Percentiles rank a stretch among this genome's conserved stretches.
Evolutionary conservation across 192 early-diverging fungal species (phyloP).

Genomic region (Umbelopsis sp.): DNA sequence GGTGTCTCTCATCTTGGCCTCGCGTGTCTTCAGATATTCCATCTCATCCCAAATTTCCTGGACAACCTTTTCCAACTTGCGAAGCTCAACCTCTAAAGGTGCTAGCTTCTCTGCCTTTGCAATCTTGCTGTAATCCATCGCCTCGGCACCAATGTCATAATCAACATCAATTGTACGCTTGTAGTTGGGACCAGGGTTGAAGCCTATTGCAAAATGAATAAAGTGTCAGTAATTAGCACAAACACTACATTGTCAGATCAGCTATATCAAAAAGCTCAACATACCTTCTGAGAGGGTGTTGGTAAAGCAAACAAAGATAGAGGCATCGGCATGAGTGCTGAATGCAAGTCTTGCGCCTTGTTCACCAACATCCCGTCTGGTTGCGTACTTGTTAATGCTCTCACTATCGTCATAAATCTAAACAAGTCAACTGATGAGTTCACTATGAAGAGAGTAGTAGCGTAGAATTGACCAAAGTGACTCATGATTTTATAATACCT

Average conservation of each 20-base stretch:
- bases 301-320: slow-evolving; percentile 86
- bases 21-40: slow-evolving; percentile 80
- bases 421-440: background rate
- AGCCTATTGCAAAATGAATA: slow-evolving; percentile 35
- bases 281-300: slow-evolving; percentile 65
- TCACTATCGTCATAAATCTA: slow-evolving; percentile 76
- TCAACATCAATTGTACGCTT: slow-evolving; percentile 72
- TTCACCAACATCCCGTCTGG: slow-evolving; percentile 64
- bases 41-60: slow-evolving; percentile 84
- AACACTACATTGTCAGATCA: no score
- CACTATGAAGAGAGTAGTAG: background rate
- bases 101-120: slow-evolving; percentile 78
- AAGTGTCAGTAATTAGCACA: background rate
- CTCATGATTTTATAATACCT: slow-evolving; percentile 42
- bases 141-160: slow-evolving; percentile 85
- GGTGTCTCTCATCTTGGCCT: slow-evolving; percentile 82
- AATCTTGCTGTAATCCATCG: slow-evolving; percentile 71
- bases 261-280: background rate
- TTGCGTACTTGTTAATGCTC: slow-evolving; percentile 70
- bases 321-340: slow-evolving; percentile 83
- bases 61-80: slow-evolving; percentile 74
- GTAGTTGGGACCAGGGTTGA: slow-evolving; percentile 52
- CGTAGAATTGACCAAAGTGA: background rate
- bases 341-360: slow-evolving; percentile 65
- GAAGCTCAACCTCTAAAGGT: slow-evolving; percentile 88